Percentiles rank a stretch among this genome's conserved stretches.
phyloP scores from a whole-genome alignment of 163 green algal species.

The Trebouxiophyceae sp. region DNA sequence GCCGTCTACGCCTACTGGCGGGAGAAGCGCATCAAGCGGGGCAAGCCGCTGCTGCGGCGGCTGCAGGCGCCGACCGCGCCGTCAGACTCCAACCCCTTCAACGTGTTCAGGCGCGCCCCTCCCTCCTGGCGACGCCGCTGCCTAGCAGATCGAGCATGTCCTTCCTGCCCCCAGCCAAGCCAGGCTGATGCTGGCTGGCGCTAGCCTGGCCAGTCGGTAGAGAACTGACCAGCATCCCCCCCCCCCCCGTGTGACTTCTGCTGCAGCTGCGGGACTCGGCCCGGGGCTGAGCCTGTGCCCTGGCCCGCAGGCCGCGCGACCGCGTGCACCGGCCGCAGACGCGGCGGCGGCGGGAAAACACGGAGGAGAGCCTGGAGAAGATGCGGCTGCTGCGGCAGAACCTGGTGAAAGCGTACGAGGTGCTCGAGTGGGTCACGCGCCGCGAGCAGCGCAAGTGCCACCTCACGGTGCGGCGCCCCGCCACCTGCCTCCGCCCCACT shows the following conservation, averaged over 20 bases:
- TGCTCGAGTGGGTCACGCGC: constrained; percentile 55
- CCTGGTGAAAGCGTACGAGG: constrained; percentile 43
- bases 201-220: too few species aligned
- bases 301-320: constrained; percentile 62
- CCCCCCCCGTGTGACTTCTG: too few species aligned
- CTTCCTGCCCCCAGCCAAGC: too few species aligned
- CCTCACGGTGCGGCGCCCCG: constrained; percentile 21
- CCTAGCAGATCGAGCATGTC: too few species aligned
- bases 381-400: constrained; percentile 68
- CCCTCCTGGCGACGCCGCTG: too few species aligned
- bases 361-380: constrained; percentile 74
- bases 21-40: constrained; percentile 59
- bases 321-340: constrained; percentile 85
- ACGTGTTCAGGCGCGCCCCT: constrained; percentile 78
- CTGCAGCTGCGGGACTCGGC: too few species aligned
- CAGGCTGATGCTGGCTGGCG: too few species aligned
- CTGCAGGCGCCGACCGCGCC: constrained; percentile 67
- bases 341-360: constrained; percentile 74
- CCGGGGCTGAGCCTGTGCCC: too few species aligned
- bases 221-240: too few species aligned
- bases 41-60: constrained; percentile 68
- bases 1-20: constrained; percentile 87
- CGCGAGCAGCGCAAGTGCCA: constrained; percentile 34
- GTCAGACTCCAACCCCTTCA: constrained; percentile 87
- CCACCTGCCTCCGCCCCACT: background rate